Percentiles rank a stretch among this genome's conserved stretches.
Conservation (phyloP, 106 monocot species). For the Xerophyta viscosa region DNA sequence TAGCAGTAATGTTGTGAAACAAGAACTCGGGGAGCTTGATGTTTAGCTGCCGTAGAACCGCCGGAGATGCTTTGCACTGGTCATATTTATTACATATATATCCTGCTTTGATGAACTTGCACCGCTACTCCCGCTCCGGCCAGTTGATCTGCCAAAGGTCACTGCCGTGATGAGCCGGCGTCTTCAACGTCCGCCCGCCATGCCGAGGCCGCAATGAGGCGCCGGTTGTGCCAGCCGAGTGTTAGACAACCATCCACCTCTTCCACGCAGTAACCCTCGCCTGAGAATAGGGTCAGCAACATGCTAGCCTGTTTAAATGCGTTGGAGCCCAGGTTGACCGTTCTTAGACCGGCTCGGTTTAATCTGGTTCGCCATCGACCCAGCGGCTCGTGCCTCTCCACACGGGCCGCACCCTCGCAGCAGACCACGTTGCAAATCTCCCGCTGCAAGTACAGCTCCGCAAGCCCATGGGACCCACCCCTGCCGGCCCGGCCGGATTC, state of each 20-base stretch:
- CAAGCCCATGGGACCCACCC: constrained; percentile 8
- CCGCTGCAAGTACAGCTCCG: constrained; percentile 48
- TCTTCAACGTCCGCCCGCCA: constrained; percentile 28
- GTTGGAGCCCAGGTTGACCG: constrained; percentile 44
- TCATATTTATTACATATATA: too few species aligned
- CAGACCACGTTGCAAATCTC: constrained; percentile 65
- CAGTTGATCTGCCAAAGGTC: neutral
- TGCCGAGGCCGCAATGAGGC: constrained; percentile 63
- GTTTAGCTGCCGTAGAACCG: too few species aligned
- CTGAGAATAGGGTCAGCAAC: constrained; percentile 60
- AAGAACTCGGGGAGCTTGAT: too few species aligned
- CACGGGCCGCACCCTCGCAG: constrained; percentile 45
- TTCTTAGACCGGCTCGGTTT: constrained; percentile 25
- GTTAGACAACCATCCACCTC: constrained; percentile 55
- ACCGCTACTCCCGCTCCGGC: too few species aligned
- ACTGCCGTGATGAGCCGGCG: neutral
- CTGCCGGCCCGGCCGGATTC: constrained; percentile 13
- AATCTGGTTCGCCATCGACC: constrained; percentile 35
- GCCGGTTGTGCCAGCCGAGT: constrained; percentile 63
- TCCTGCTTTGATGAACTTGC: too few species aligned
- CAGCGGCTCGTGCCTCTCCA: constrained; percentile 73
- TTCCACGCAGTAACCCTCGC: constrained; percentile 57
- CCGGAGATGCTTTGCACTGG: too few species aligned
- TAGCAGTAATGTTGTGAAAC: too few species aligned
- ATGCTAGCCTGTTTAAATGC: constrained; percentile 72